Conservation (phyloP, 164 flowering plant species). For the Magnolia kwangsiensis region DNA sequence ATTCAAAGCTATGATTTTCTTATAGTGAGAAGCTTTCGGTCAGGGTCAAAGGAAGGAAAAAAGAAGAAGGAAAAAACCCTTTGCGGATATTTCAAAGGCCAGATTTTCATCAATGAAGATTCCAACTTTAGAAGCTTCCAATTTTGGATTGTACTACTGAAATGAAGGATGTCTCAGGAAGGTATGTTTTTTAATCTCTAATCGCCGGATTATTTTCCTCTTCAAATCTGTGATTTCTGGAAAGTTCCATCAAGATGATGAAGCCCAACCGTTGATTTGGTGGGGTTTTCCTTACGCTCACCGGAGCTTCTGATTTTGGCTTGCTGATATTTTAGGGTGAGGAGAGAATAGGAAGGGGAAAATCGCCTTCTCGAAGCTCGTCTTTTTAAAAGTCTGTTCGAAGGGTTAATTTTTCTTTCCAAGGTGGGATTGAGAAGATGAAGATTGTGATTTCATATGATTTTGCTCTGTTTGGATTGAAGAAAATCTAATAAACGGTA, state of each 20-base stretch:
- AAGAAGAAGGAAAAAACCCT: not conserved
- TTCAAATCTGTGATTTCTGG: not conserved
- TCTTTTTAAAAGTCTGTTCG: too few relatives aligned
- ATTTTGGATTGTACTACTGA: not conserved
- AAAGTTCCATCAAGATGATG: not conserved
- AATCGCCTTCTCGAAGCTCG: too few relatives aligned
- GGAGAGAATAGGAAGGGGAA: too few relatives aligned
- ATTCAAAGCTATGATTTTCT: not conserved
- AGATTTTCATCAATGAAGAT: constrained; percentile 3
- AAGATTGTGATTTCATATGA: too few relatives aligned
- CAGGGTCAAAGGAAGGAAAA: not conserved
- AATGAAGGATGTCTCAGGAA: not conserved
- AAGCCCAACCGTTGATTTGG: not conserved
- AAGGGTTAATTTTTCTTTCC: too few relatives aligned
- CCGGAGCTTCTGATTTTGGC: too few relatives aligned
- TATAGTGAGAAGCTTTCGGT: not conserved
- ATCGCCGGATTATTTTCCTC: not conserved
- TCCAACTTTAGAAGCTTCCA: not conserved
- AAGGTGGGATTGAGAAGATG: too few relatives aligned
- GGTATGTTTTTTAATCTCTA: not conserved
- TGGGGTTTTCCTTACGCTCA: too few relatives aligned
- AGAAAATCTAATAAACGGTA: too few relatives aligned
- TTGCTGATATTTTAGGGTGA: too few relatives aligned
- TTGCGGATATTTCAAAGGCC: not conserved
- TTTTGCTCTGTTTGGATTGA: too few relatives aligned